Base-by-base conservation (phyloP, 352 stramenopile species). In the Saprolegnia diclina region DNA sequence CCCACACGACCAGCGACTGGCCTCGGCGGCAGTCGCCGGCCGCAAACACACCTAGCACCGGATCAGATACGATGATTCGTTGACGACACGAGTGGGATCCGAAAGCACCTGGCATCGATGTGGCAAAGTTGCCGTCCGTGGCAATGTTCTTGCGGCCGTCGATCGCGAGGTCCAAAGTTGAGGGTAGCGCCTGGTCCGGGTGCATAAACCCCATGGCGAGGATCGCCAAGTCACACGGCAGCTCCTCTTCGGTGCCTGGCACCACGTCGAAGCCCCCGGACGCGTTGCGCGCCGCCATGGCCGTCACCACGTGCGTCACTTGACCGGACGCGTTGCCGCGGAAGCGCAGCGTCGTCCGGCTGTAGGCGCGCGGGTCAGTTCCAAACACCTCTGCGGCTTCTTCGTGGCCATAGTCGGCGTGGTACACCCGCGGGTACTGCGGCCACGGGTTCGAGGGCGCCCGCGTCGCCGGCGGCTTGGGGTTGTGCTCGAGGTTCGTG, bases 1-100 rank as follows among this genome's bases (percentile, higher is more conserved):
- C 96, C 96, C 96, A 99, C 22, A 99, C 96, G 24, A 99, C 96
- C 26, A 99, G 86, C 67, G 88, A 98, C 79, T 99, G 97, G 44
- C 97, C 96, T 44, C 97, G 88, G 55, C 97, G 89, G 79, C 96
- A 99, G 85, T 99, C 97, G 7, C 97, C 97, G 42, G 92, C 95
- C 22, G 97, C 95, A 79, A 99, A 99, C 61, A 99, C 95, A 63
- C 96, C 95, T 73, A 98, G 93, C 2, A 95, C 75, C 29, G 29
- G 29, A 35, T 35, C 29, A 35, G 29, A 35, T 35, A 35, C 29
- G 2, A 5, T 5, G 29, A 6, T 35, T 35, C 29, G 29, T 35
- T 35, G 29, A 35, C 29, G 29, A 35, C 29, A 2, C 2, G 29
- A 35, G 44, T 95, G 95, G 70, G 98, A 98, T n/a, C n/a, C n/a